Percentiles rank a stretch among this genome's conserved stretches.
These are phyloP conservation scores for Mycena floridula DNA, from an alignment of 768 basidiomycete genomes.

Conservation along the genomic window DNA sequence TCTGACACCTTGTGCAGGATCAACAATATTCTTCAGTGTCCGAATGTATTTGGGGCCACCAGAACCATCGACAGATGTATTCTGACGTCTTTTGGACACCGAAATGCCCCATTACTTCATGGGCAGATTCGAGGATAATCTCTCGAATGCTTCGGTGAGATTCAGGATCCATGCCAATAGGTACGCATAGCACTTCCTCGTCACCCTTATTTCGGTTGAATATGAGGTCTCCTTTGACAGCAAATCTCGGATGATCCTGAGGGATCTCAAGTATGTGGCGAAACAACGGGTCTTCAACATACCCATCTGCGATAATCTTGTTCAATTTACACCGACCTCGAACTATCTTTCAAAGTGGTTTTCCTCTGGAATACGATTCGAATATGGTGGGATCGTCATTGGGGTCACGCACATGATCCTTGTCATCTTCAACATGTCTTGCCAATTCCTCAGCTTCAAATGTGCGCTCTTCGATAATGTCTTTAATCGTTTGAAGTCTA, in stretches of 20 bases:
- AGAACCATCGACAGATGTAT: constrained; percentile 1
- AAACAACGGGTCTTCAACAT: neutral
- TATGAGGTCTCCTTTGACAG: neutral
- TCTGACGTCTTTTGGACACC: constrained; percentile 14
- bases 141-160: neutral
- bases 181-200: constrained; percentile 5
- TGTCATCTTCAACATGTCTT: neutral
- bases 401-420: neutral
- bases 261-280: neutral
- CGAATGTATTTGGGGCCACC: neutral
- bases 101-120: constrained; percentile 18
- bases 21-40: constrained; percentile 14
- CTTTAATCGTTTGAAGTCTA: neutral
- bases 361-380: neutral
- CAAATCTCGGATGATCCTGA: constrained; percentile 2
- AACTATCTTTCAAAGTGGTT: neutral
- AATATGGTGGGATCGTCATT: neutral
- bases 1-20: constrained; percentile 15
- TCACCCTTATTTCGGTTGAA: neutral
- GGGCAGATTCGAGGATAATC: constrained; percentile 8
- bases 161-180: neutral
- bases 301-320: constrained; percentile 4
- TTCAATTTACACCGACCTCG: constrained; percentile 5
- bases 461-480: neutral
- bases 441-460: neutral